These are phyloP conservation scores for Phytopythium litorale DNA, from an alignment of 352 stramenopile genomes.

Conservation along the genomic window DNA sequence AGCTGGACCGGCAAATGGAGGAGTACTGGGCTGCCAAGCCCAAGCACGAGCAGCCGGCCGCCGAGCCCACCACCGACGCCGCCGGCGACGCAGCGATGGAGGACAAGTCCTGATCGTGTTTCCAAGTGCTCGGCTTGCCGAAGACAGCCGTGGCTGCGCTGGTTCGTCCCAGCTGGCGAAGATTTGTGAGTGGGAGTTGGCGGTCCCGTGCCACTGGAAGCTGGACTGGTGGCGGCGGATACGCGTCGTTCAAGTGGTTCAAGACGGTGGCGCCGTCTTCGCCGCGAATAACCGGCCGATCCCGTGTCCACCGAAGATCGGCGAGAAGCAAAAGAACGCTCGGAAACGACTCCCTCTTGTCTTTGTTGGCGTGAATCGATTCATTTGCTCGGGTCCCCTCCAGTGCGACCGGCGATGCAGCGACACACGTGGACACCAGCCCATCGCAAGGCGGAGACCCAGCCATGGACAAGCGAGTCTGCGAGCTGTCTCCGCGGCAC, in stretches of 20 bases:
- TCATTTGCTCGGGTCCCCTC: slow-evolving; percentile 1
- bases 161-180: neutral
- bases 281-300: neutral
- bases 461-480: neutral
- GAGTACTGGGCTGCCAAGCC: slow-evolving; percentile 88
- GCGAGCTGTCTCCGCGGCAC: no score
- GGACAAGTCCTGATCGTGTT: slow-evolving; percentile 4
- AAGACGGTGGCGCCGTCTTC: neutral
- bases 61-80: slow-evolving; percentile 17
- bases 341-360: slow-evolving; percentile 9
- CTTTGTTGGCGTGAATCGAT: slow-evolving; percentile 9
- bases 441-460: neutral
- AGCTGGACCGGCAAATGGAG: slow-evolving; percentile 86
- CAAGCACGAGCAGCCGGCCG: slow-evolving; percentile 21
- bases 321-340: slow-evolving; percentile 6
- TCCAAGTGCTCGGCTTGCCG: neutral
- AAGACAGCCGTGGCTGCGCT: neutral
- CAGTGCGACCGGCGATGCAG: neutral
- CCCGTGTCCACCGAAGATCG: neutral
- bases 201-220: neutral
- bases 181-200: neutral
- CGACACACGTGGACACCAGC: neutral
- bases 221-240: neutral
- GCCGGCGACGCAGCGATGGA: slow-evolving; percentile 26
- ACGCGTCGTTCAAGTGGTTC: neutral